Evolutionary conservation across 345 rosid species (phyloP).

Genomic region (Sapria himalayana): DNA sequence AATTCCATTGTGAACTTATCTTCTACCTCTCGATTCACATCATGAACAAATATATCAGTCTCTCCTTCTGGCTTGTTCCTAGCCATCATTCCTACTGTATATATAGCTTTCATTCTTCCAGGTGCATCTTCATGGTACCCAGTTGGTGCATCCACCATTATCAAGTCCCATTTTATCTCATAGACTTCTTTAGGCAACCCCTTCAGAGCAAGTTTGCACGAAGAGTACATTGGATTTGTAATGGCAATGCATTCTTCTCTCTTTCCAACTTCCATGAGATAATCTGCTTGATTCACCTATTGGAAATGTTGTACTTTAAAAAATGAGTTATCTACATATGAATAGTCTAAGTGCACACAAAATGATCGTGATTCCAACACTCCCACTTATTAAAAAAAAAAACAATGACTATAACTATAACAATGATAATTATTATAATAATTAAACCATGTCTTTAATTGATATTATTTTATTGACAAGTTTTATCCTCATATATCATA

Average conservation of each 20-base stretch:
- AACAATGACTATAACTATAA: too few species aligned
- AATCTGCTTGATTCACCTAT: constrained; percentile 48
- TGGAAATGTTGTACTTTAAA: too few species aligned
- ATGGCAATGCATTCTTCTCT: constrained; percentile 55
- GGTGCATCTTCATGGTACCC: constrained; percentile 72
- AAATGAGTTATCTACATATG: too few species aligned
- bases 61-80: constrained; percentile 49
- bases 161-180: constrained; percentile 52
- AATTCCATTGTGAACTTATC: constrained; percentile 52
- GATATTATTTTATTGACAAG: too few species aligned
- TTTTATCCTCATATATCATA: too few species aligned
- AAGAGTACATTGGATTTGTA: constrained; percentile 44
- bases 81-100: constrained; percentile 80
- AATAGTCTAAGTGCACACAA: too few species aligned
- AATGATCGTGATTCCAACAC: too few species aligned
- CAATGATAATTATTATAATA: too few species aligned
- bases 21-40: constrained; percentile 57
- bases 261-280: constrained; percentile 45
- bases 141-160: constrained; percentile 81
- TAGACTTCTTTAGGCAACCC: constrained; percentile 66
- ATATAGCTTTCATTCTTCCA: constrained; percentile 72
- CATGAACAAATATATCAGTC: constrained; percentile 75
- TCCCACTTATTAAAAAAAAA: too few species aligned
- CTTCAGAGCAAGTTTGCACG: constrained; percentile 68
- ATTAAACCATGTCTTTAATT: too few species aligned